Conservation (phyloP, 805 yeast genomes). For the Phaffomyces opuntiae region DNA sequence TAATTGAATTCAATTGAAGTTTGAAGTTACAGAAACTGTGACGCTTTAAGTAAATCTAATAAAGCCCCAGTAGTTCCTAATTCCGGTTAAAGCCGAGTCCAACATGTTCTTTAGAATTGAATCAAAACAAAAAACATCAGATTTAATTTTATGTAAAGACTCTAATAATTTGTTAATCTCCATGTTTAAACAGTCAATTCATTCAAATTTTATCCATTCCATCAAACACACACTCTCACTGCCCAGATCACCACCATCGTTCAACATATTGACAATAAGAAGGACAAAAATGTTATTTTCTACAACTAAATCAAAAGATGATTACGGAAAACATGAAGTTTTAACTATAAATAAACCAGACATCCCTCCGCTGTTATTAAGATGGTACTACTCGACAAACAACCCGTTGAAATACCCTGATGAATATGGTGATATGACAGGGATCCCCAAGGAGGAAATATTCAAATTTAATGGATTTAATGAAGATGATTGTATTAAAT, state of each 20-base stretch:
- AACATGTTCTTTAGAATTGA: no score
- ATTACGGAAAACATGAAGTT: background rate
- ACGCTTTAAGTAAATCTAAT: no score
- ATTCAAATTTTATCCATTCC: background rate
- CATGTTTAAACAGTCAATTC: no score
- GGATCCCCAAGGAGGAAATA: constrained; percentile 32
- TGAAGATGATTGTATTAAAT: constrained; percentile 46
- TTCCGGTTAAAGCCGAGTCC: no score
- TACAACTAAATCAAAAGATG: background rate
- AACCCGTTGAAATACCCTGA: constrained; percentile 63
- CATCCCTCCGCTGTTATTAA: constrained; percentile 14
- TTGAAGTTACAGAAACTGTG: no score
- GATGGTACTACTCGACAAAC: constrained; percentile 86
- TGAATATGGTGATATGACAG: constrained; percentile 42
- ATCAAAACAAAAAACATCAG: no score
- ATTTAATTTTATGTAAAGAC: no score
- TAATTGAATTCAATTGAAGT: no score
- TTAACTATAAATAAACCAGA: background rate
- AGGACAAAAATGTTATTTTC: background rate
- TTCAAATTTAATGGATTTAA: constrained; percentile 62
- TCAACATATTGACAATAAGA: background rate
- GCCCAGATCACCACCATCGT: no score
- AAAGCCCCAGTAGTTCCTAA: no score
- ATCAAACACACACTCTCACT: background rate
- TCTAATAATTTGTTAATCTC: no score